Conservation (phyloP, 164 flowering plant genomes). For the Warburgia ugandensis region DNA sequence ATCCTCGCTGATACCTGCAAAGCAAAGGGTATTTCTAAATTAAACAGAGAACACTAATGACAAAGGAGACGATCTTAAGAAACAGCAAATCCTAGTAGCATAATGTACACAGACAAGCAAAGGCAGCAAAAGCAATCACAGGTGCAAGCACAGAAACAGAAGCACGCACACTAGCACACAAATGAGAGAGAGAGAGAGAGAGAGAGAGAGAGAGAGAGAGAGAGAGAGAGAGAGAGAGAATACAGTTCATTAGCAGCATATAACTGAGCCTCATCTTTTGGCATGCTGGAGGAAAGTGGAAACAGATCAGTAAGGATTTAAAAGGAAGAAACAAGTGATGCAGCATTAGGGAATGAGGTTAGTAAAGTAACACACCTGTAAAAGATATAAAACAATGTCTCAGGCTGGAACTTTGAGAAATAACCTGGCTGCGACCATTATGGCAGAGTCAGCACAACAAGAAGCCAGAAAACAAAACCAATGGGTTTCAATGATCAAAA, state of each 20-base stretch:
- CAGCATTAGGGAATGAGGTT: background rate
- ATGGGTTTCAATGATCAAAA: constrained; percentile 6
- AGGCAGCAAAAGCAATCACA: background rate
- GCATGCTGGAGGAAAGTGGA: constrained; percentile 63
- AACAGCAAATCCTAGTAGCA: too few species aligned
- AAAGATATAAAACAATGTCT: constrained; percentile 77
- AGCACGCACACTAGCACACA: background rate
- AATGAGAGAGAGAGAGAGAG: too few species aligned
- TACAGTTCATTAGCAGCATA: constrained; percentile 94
- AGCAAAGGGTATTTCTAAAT: background rate
- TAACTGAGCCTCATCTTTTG: constrained; percentile 93
- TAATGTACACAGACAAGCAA: background rate
- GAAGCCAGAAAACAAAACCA: background rate
- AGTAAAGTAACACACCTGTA: constrained; percentile 51
- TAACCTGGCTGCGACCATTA: constrained; percentile 50
- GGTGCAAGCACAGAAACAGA: background rate
- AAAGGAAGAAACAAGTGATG: background rate
- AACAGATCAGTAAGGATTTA: background rate
- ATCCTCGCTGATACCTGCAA: constrained; percentile 31
- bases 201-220: too few species aligned
- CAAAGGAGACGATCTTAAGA: too few species aligned
- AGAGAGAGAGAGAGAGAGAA: constrained; percentile 18
- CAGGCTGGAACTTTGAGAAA: constrained; percentile 61
- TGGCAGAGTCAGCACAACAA: background rate
- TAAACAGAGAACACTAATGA: background rate